Evolutionary conservation across 2,329 filamentous ascomycete genomes (phyloP).

Genomic region (Pezicula neosporulosa): DNA sequence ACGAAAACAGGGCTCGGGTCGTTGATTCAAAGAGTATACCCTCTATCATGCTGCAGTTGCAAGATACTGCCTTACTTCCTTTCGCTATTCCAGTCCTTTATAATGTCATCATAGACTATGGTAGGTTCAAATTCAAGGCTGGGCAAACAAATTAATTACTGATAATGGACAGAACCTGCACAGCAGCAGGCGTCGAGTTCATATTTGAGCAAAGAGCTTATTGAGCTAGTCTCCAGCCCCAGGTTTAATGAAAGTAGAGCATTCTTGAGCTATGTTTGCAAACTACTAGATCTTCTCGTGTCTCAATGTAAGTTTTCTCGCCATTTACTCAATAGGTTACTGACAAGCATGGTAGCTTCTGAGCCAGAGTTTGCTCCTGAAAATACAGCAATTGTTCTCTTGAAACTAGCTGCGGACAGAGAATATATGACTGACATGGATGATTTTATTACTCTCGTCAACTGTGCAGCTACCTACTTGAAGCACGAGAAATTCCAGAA

Average conservation of each 20-base stretch:
- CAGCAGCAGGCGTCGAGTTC: conserved; percentile 52
- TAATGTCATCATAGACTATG: conserved; percentile 62
- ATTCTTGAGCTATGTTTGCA: conserved; percentile 51
- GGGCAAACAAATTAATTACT: conserved; percentile 13
- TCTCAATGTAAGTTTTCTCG: conserved; percentile 38
- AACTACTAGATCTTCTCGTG: conserved; percentile 51
- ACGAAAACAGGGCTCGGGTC: conserved; percentile 56
- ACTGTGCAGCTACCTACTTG: conserved; percentile 53
- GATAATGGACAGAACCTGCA: conserved; percentile 39
- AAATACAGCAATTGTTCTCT: conserved; percentile 48
- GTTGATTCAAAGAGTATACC: conserved; percentile 45
- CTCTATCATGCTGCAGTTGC: conserved; percentile 45
- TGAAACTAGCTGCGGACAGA: conserved; percentile 43
- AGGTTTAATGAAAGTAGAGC: conserved; percentile 36
- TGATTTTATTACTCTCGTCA: conserved; percentile 48
- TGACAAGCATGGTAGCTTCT: conserved; percentile 15
- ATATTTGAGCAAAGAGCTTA: conserved; percentile 44
- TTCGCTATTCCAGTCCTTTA: conserved; percentile 58
- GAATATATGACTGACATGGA: conserved; percentile 44
- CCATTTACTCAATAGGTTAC: conserved; percentile 1
- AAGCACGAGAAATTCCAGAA: conserved; percentile 49
- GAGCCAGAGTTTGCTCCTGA: conserved; percentile 23
- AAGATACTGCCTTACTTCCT: conserved; percentile 42
- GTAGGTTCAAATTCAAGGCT: conserved; percentile 33
- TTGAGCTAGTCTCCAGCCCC: conserved; percentile 45